Conservation (phyloP, 1,284 basidiomycete genomes). For the Leucoagaricus sp. region DNA sequence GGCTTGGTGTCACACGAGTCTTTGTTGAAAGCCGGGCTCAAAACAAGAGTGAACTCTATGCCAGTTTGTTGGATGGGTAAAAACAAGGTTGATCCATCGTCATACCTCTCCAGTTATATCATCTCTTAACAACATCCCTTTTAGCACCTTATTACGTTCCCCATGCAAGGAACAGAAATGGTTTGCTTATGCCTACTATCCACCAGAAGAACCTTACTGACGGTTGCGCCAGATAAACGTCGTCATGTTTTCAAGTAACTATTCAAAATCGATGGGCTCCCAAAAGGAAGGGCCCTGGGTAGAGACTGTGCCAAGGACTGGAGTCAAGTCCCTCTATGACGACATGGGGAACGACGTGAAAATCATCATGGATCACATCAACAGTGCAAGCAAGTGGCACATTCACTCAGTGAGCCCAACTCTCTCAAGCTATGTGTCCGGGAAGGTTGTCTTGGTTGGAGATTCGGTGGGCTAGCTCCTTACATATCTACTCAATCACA, state of each 20-base stretch:
- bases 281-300: slow-evolving; percentile 43
- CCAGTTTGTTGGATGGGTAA: slow-evolving; percentile 44
- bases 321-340: slow-evolving; percentile 45
- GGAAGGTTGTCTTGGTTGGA: slow-evolving; percentile 53
- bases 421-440: slow-evolving; percentile 47
- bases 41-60: slow-evolving; percentile 35
- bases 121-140: slow-evolving; percentile 4
- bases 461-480: slow-evolving; percentile 48
- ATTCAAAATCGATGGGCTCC: slow-evolving; percentile 34
- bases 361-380: slow-evolving; percentile 46
- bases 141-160: slow-evolving; percentile 60
- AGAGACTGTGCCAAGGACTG: slow-evolving; percentile 39
- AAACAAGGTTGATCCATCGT: slow-evolving; percentile 36
- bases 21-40: slow-evolving; percentile 42
- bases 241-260: slow-evolving; percentile 50
- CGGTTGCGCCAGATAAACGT: slow-evolving; percentile 45
- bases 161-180: slow-evolving; percentile 45
- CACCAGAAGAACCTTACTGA: not conserved
- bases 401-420: slow-evolving; percentile 56
- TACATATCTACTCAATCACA: not conserved
- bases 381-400: slow-evolving; percentile 57
- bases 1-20: slow-evolving; percentile 41
- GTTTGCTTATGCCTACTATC: slow-evolving; percentile 27
- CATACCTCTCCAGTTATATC: not conserved
- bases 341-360: slow-evolving; percentile 52